These are phyloP conservation scores for Alternaria arborescens DNA, from an alignment of 2,329 filamentous ascomycete genomes.

Conservation along the genomic window DNA sequence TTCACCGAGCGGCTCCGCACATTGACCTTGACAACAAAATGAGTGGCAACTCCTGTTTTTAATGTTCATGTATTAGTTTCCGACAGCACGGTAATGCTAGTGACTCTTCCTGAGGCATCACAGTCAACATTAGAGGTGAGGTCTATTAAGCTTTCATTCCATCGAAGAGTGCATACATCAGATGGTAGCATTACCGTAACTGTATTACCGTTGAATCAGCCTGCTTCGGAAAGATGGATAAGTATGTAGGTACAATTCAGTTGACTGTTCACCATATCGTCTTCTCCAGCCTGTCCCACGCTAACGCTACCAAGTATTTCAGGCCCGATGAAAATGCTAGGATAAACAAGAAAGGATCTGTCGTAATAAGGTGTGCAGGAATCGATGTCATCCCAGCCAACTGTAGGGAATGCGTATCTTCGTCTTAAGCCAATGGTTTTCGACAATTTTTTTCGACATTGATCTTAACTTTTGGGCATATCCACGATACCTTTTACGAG, in stretches of 20 bases:
- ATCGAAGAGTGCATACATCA: conserved; percentile 33
- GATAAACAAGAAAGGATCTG: conserved; percentile 47
- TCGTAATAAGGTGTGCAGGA: conserved; percentile 32
- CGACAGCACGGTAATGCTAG: background rate
- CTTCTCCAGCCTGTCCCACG: conserved; percentile 16
- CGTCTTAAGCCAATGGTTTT: conserved; percentile 42
- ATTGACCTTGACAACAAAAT: conserved; percentile 4
- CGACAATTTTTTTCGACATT: conserved; percentile 44
- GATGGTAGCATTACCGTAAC: conserved; percentile 21
- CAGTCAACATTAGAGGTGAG: background rate
- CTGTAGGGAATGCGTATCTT: conserved; percentile 38
- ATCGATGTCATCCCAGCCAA: conserved; percentile 37
- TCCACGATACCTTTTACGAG: conserved; percentile 45
- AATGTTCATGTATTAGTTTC: background rate
- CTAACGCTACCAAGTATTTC: conserved; percentile 28
- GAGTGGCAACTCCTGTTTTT: background rate
- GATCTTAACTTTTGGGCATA: conserved; percentile 41
- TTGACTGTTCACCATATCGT: conserved; percentile 27
- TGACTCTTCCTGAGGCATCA: background rate
- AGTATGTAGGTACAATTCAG: conserved; percentile 34
- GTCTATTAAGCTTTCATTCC: conserved; percentile 24
- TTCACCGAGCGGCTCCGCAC: conserved; percentile 20
- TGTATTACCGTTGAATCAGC: conserved; percentile 27
- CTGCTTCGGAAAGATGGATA: conserved; percentile 31
- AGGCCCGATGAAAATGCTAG: conserved; percentile 29